A percentile compares a stretch with the other conserved stretches of the same genome.
Evolutionary conservation across 192 early-diverging fungal genomes (phyloP).

Genomic region (Rhizoclosmatium globosum): DNA sequence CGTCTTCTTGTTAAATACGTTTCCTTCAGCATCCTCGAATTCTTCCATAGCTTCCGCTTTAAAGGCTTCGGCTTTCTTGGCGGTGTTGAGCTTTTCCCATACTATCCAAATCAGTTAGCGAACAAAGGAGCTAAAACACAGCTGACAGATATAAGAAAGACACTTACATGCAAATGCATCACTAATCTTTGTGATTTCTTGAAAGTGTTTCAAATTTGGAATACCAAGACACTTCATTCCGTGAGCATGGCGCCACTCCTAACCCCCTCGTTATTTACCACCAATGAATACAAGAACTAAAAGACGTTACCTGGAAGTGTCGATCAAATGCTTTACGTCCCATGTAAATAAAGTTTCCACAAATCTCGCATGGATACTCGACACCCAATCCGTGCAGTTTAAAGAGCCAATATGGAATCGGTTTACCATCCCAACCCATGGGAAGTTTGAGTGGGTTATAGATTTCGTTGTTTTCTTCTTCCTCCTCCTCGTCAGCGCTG

Average conservation of each 20-base stretch:
- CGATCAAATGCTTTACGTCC: slow-evolving; percentile 96
- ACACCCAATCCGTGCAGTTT: slow-evolving; percentile 96
- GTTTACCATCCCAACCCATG: slow-evolving; percentile 98
- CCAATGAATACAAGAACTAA: background rate
- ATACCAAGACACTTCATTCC: slow-evolving; percentile 94
- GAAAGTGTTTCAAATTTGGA: slow-evolving; percentile 64
- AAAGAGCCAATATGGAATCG: slow-evolving; percentile 99
- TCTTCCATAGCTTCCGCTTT: slow-evolving; percentile 91
- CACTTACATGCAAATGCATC: slow-evolving; percentile 68
- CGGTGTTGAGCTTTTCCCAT: slow-evolving; percentile 83
- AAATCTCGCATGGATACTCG: slow-evolving; percentile 96
- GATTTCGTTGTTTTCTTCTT: slow-evolving; percentile 84
- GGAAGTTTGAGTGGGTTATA: slow-evolving; percentile 98
- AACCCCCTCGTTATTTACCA: background rate
- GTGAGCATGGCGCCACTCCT: slow-evolving; percentile 92
- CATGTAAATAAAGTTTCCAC: slow-evolving; percentile 93
- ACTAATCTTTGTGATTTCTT: slow-evolving; percentile 66
- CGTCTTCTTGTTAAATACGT: slow-evolving; percentile 73
- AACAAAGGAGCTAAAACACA: background rate
- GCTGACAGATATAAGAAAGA: slow-evolving; percentile 51
- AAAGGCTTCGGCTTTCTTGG: slow-evolving; percentile 67
- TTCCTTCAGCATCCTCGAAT: slow-evolving; percentile 75
- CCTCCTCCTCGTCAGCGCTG: slow-evolving; percentile 72
- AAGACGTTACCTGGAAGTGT: slow-evolving; percentile 76
- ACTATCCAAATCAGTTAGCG: slow-evolving; percentile 54